Percentiles rank a stretch among this genome's conserved stretches.
Evolutionary conservation across 139 green algal genomes (phyloP).

Genomic region (Limnomonas spitsbergensis): DNA sequence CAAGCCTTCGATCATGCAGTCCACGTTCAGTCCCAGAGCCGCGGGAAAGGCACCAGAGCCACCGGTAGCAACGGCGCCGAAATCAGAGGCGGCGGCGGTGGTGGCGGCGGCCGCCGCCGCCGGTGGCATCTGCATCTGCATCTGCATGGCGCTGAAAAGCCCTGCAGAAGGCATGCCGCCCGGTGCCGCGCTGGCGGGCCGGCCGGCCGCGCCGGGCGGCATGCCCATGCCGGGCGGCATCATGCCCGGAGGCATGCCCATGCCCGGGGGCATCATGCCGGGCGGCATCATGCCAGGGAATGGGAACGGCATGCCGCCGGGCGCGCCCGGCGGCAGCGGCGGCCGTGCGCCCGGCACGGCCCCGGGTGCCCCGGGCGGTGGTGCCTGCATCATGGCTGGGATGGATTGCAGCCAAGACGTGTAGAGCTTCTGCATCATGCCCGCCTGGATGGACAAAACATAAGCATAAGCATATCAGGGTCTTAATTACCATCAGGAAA

Average conservation of each 20-base stretch:
- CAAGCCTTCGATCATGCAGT: not conserved
- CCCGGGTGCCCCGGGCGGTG: slow-evolving; percentile 16
- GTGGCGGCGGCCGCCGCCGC: not conserved
- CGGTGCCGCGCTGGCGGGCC: too few relatives aligned
- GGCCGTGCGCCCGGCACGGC: not conserved
- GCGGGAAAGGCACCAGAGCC: not conserved
- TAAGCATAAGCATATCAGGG: not conserved
- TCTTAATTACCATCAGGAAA: not conserved
- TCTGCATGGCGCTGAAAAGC: not conserved
- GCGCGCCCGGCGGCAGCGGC: not conserved
- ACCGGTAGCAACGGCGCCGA: not conserved
- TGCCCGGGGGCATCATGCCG: slow-evolving; percentile 11
- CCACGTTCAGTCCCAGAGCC: too few relatives aligned
- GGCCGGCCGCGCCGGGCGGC: not conserved
- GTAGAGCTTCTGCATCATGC: slow-evolving; percentile 30
- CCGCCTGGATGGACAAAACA: not conserved
- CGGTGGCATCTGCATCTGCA: not conserved
- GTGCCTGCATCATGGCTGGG: slow-evolving; percentile 20
- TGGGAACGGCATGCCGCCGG: not conserved
- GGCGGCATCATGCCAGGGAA: not conserved
- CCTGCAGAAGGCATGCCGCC: not conserved
- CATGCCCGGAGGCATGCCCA: slow-evolving; percentile 5
- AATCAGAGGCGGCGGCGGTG: not conserved
- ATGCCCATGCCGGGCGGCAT: slow-evolving; percentile 11
- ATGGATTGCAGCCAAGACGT: slow-evolving; percentile 35